Evolutionary conservation across 106 monocot species (phyloP).

Genomic region (Iris macrosiphon): DNA sequence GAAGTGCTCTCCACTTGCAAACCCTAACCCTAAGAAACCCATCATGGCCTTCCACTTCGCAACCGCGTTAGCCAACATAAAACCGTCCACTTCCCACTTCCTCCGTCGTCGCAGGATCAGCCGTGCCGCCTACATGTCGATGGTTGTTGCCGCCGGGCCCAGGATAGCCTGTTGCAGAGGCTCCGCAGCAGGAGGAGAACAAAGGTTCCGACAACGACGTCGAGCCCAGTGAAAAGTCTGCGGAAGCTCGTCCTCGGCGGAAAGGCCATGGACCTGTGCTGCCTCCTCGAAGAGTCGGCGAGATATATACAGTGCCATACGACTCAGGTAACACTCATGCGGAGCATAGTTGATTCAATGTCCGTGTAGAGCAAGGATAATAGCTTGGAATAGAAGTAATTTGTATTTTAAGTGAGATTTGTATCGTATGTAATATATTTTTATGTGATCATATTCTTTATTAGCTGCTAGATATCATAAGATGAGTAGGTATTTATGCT

Average conservation of each 20-base stretch:
- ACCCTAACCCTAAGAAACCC: too few species aligned
- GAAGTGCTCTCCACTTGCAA: too few species aligned
- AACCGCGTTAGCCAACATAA: slow-evolving; percentile 6
- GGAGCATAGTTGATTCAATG: slow-evolving; percentile 22
- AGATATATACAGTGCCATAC: slow-evolving; percentile 28
- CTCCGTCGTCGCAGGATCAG: slow-evolving; percentile 12
- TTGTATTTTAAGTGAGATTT: too few species aligned
- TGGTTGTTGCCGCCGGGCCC: slow-evolving; percentile 20
- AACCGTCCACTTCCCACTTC: not conserved
- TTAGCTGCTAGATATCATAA: too few species aligned
- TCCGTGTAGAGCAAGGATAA: too few species aligned
- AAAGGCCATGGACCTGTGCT: slow-evolving; percentile 21
- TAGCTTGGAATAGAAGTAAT: too few species aligned
- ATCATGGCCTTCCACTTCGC: slow-evolving; percentile 25
- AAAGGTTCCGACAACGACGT: not conserved
- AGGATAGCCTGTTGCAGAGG: slow-evolving; percentile 12
- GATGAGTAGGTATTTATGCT: too few species aligned
- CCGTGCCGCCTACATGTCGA: slow-evolving; percentile 30
- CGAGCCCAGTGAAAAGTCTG: slow-evolving; percentile 15
- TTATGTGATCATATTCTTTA: too few species aligned
- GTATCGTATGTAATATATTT: too few species aligned
- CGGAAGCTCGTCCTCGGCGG: slow-evolving; percentile 37
- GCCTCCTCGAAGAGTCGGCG: slow-evolving; percentile 39
- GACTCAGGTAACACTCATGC: slow-evolving; percentile 37
- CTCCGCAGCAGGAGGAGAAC: not conserved